Percentiles rank a stretch among this genome's conserved stretches.
phyloP scores from a whole-genome alignment of 225 moss, liverwort and hornwort genomes.

The Straminergon stramineum region DNA sequence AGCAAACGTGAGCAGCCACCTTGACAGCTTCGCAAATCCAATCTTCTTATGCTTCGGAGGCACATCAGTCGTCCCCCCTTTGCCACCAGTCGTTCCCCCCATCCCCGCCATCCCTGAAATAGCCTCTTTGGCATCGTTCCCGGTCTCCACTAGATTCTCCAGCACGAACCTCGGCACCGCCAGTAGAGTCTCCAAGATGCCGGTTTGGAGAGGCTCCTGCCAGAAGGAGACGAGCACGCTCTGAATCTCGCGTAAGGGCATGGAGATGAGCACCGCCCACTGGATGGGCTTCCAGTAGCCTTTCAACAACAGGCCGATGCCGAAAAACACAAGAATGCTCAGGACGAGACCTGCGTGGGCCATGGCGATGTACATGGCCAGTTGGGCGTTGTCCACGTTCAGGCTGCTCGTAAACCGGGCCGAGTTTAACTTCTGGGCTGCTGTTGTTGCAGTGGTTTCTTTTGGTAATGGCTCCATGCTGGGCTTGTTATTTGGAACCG shows the following conservation, averaged over 20 bases:
- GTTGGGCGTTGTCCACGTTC: conserved; percentile 64
- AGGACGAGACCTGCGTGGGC: conserved; percentile 80
- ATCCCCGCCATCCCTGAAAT: conserved; percentile 38
- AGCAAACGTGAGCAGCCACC: conserved; percentile 59
- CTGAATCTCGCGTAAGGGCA: conserved; percentile 84
- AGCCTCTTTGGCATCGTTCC: conserved; percentile 43
- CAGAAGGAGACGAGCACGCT: conserved; percentile 64
- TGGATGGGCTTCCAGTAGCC: conserved; percentile 87
- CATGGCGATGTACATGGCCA: conserved; percentile 93
- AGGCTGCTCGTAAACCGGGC: conserved; percentile 10
- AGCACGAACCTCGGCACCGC: conserved; percentile 53
- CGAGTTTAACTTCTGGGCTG: neutral
- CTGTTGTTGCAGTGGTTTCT: neutral
- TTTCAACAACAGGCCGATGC: conserved; percentile 55
- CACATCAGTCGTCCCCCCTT: neutral
- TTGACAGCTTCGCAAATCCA: conserved; percentile 74
- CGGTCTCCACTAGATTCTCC: conserved; percentile 49
- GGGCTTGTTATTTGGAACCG: neutral
- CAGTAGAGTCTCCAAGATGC: conserved; percentile 47
- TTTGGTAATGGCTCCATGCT: neutral
- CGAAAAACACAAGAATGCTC: conserved; percentile 49
- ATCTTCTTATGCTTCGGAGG: conserved; percentile 26
- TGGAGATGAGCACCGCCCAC: conserved; percentile 86
- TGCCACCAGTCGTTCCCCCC: neutral
- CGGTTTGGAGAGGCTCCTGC: conserved; percentile 54